phyloP scores from a whole-genome alignment of 768 basidiomycete species.

The Rhodotorula taiwanensis region DNA sequence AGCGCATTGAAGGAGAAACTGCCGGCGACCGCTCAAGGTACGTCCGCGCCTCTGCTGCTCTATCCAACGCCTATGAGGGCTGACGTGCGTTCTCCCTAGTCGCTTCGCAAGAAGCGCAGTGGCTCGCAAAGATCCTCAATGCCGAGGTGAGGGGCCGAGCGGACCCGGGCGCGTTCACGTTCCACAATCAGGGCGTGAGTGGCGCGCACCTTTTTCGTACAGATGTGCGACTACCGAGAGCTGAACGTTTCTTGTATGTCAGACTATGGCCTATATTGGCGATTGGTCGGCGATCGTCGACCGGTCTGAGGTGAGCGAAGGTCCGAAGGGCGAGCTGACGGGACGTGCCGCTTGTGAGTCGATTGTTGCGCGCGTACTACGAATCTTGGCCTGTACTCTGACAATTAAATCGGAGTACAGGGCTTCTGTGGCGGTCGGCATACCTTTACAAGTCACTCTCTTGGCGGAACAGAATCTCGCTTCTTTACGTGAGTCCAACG shows the following conservation, averaged over 20 bases:
- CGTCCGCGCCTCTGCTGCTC: neutral
- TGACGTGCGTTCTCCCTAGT: constrained; percentile 48
- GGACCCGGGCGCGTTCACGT: constrained; percentile 51
- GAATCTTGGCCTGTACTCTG: too few relatives aligned
- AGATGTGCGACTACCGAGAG: too few relatives aligned
- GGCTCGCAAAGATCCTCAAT: constrained; percentile 62
- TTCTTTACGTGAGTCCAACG: neutral
- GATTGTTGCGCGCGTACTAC: neutral
- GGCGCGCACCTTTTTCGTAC: too few relatives aligned
- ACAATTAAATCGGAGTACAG: neutral
- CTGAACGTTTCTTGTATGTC: too few relatives aligned
- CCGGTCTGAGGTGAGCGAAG: constrained; percentile 47
- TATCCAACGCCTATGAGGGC: neutral
- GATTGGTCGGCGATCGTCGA: constrained; percentile 53
- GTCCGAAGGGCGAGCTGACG: constrained; percentile 49
- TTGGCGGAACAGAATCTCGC: constrained; percentile 57
- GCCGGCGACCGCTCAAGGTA: constrained; percentile 70
- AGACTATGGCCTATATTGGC: constrained; percentile 64
- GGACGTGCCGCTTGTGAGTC: constrained; percentile 50
- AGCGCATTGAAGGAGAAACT: constrained; percentile 55
- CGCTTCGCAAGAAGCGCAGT: constrained; percentile 68
- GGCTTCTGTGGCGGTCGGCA: constrained; percentile 49
- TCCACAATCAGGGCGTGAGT: constrained; percentile 60
- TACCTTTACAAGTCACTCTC: constrained; percentile 74
- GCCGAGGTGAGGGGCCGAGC: constrained; percentile 40